Evolutionary conservation across 345 rosid genomes (phyloP).

Genomic region (Noccaea caerulescens): DNA sequence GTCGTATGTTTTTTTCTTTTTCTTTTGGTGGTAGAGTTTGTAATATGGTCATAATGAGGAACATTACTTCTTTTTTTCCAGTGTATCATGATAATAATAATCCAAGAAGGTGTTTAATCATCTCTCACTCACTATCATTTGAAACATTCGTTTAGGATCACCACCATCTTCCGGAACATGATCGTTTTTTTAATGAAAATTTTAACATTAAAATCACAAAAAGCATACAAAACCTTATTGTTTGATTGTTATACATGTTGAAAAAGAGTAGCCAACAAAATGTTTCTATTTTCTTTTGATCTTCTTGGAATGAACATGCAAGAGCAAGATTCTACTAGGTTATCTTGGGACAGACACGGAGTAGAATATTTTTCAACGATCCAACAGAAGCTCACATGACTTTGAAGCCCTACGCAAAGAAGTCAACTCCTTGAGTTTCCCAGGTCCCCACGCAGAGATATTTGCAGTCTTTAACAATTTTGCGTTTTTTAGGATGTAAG

Average conservation of each 20-base stretch:
- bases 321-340: neutral
- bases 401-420: neutral
- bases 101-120: slow-evolving; percentile 15
- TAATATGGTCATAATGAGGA: slow-evolving; percentile 10
- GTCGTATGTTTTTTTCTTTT: neutral
- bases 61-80: neutral
- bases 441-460: neutral
- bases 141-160: neutral
- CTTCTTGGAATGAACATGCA: neutral
- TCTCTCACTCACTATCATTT: neutral
- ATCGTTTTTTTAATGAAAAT: no score
- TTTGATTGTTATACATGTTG: no score
- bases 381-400: slow-evolving; percentile 1
- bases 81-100: slow-evolving; percentile 11
- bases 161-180: neutral
- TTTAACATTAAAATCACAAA: no score
- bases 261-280: no score
- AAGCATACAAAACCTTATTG: no score
- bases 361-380: neutral
- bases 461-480: neutral
- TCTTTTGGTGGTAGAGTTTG: slow-evolving; percentile 5
- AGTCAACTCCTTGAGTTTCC: neutral
- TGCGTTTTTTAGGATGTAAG: neutral
- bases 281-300: no score
- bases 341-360: no score